Base-by-base conservation (phyloP, 345 rosid genomes). In the Citrus sinensis region DNA sequence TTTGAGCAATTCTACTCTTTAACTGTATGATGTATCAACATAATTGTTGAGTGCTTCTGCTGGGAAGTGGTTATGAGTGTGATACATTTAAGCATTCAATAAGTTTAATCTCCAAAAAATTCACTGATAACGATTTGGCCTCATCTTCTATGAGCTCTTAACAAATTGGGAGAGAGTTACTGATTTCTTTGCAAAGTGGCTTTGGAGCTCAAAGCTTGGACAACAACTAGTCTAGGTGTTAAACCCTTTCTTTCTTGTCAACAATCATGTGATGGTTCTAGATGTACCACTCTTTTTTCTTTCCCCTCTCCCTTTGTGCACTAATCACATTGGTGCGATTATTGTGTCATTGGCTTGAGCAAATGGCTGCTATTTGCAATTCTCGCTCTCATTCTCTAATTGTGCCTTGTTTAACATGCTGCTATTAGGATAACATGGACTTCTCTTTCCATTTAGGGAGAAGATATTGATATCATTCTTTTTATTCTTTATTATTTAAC, bases 241-340 rank as follows among this genome's bases (percentile, higher is more conserved):
- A 9, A 17, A 24, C 40, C 39, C 39, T 35, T 35, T 71, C 32
- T 55, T 71, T 19, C 1, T 32, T 54, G 64, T 30, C 55, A 58
- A 10, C 39, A n/a, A 24, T 73, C 2, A 73, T 73, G 10, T 37
- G 67, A 73, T 37, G 76, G 32, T 73, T 59, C 55, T 73, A 32
- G 66, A n/a, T 34, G 66, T 25, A 56, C 4, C 29, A 10, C 49
- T 40, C 49, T 40, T 27, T 7, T 59, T 35, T 35, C 25, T 16
- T 61, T 32, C 25, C 27, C 34, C 42, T 8, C n/a, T 30, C 63
- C 16, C 37, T 54, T 71, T 54, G 4, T 29, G 42, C 27, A 19
- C 24, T 71, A 51, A 27, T 9, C 27, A 29, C 17, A 19, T 5
- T 30, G 37, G 35, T 5, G 59, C 24, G 29, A 27, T 70, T 34